Evolutionary conservation across 2,329 filamentous ascomycete genomes (phyloP), one percentile per base, ranked within the genome.

Genomic region (Colletotrichum acutatum): DNA sequence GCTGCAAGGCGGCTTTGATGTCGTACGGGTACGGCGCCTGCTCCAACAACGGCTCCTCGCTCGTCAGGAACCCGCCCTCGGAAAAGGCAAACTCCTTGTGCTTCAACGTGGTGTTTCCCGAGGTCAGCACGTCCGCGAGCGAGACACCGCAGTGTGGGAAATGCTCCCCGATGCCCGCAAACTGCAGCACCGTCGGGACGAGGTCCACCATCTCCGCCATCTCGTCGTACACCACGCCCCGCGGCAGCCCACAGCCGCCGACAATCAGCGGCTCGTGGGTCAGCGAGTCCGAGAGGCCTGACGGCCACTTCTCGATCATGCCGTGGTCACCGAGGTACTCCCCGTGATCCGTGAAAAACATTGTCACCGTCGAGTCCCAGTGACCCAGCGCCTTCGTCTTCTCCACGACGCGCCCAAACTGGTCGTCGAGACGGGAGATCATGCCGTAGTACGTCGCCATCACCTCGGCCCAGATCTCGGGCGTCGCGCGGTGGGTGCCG

Each of bases 301-400:
- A 85, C 0, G 84, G 85, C 84, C 85, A 87, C 69, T 87, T 87
- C 76, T 87, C 85, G 26, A 88, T 84, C 14, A 87, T 76, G 0
- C 85, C 85, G 65, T 86, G 80, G 64, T 87, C 85, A 14, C 85
- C 85, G 0, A 87, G 80, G 63, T 84, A 87, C 65, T 87, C 84
- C 4, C 85, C 85, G 69, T 85, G 85, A 57, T 85, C 83, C 0
- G 83, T 85, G 66, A 84, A 85, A 74, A 86, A 85, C 78, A 86
- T 80, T 0, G 83, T 85, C 0, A 86, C 78, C 0, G 84, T 85
- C 8, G 80, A 76, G 4, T 83, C 77, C 81, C 82, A 85, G 0
- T 83, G 74, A 0, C 76, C 79, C 1, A 80, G 74, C 0, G 80
- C 77, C 11, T 84, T 79, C 2, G 83, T 72, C 5, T 78, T 79